Evolutionary conservation across 2,329 filamentous ascomycete species (phyloP).

Genomic region (Ceratocystis eucalypticola): DNA sequence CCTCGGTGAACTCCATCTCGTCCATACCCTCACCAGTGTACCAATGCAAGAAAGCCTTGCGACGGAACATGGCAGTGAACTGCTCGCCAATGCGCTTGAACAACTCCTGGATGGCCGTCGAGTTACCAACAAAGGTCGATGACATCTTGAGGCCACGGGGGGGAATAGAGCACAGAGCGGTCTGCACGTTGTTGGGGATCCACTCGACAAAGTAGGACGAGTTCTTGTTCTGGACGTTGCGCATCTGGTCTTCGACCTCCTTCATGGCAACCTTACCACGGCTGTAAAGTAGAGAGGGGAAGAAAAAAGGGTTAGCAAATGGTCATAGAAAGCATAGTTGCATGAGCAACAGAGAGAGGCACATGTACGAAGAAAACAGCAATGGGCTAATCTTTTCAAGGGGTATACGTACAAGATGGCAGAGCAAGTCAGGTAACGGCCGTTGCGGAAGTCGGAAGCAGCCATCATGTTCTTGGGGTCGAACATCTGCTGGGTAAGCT

Average conservation of each 20-base stretch:
- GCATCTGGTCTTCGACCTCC: slow-evolving; percentile 99
- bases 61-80: slow-evolving; percentile 99
- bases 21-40: slow-evolving; percentile 99
- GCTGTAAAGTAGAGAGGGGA: slow-evolving; percentile 33
- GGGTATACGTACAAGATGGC: slow-evolving; percentile 68
- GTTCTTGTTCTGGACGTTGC: slow-evolving; percentile 99
- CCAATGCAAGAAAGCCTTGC: slow-evolving; percentile 99
- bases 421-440: slow-evolving; percentile 98
- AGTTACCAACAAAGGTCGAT: slow-evolving; percentile 97
- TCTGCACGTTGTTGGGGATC: slow-evolving; percentile 99
- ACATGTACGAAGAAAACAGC: background rate
- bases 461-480: slow-evolving; percentile 99
- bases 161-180: slow-evolving; percentile 95
- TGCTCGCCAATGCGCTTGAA: slow-evolving; percentile 99
- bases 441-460: slow-evolving; percentile 98
- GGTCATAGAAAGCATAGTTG: background rate
- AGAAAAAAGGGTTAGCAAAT: slow-evolving; percentile 7
- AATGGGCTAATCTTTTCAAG: background rate
- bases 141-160: slow-evolving; percentile 98
- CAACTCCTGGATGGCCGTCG: slow-evolving; percentile 98
- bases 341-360: background rate
- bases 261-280: slow-evolving; percentile 99
- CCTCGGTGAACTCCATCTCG: slow-evolving; percentile 99
- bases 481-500: slow-evolving; percentile 99
- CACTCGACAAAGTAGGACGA: slow-evolving; percentile 98